phyloP scores from a whole-genome alignment of 2,329 filamentous ascomycete genomes.

The Aspergillus luchuensis region DNA sequence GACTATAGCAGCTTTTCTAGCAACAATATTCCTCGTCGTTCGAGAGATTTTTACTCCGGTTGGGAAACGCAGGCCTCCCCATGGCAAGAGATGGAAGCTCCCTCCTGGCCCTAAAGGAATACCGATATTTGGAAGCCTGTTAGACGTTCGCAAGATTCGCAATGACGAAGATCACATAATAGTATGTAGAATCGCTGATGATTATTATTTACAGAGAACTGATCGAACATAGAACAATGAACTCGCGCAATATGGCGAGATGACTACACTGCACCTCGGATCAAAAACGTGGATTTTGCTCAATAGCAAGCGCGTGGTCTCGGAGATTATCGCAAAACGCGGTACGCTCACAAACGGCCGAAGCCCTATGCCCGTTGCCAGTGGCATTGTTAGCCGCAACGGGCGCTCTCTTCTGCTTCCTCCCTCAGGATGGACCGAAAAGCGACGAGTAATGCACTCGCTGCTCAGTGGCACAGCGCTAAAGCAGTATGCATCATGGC shows the following conservation, averaged over 20 bases:
- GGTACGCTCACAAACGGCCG: slow-evolving; percentile 39
- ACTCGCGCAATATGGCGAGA: slow-evolving; percentile 32
- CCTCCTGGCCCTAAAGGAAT: slow-evolving; percentile 28
- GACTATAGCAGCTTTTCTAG: slow-evolving; percentile 5
- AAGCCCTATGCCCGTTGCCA: slow-evolving; percentile 38
- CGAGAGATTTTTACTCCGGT: slow-evolving; percentile 17
- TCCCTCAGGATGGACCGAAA: slow-evolving; percentile 39
- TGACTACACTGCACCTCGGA: slow-evolving; percentile 35
- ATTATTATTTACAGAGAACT: no score
- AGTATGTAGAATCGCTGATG: background rate
- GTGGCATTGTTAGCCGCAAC: slow-evolving; percentile 39
- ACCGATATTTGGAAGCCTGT: slow-evolving; percentile 25
- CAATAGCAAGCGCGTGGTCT: slow-evolving; percentile 44
- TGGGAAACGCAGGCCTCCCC: slow-evolving; percentile 15
- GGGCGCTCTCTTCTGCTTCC: slow-evolving; percentile 38
- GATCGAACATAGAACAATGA: slow-evolving; percentile 6
- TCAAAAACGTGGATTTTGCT: slow-evolving; percentile 48
- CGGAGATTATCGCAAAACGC: slow-evolving; percentile 43
- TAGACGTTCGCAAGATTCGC: background rate
- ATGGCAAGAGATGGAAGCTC: slow-evolving; percentile 22
- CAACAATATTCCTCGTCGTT: slow-evolving; percentile 11
- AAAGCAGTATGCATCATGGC: slow-evolving; percentile 36
- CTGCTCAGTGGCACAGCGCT: slow-evolving; percentile 40
- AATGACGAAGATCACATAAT: background rate
- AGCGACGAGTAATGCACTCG: slow-evolving; percentile 44